These are phyloP conservation scores for Lepidium africanum DNA, from an alignment of 345 rosid species.

Conservation along the genomic window DNA sequence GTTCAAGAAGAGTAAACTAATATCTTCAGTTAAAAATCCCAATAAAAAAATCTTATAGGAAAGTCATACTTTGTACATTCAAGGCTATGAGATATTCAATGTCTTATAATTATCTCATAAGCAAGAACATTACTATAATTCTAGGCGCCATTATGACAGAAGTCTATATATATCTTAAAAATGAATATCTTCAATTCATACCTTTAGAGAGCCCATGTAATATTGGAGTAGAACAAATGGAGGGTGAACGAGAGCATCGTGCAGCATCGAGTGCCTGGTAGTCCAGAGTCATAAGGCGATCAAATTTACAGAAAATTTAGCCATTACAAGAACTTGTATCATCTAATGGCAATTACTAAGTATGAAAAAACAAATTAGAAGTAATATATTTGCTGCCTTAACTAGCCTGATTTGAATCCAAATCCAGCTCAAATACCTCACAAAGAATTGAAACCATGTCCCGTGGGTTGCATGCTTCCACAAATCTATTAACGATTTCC, in stretches of 20 bases:
- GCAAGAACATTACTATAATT: not conserved
- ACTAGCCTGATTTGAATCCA: not conserved
- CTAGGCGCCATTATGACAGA: not conserved
- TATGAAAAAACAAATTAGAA: not conserved
- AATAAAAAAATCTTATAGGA: not conserved
- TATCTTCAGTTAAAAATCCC: not conserved
- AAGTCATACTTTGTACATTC: not conserved
- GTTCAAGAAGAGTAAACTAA: not conserved
- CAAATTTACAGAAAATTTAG: not conserved
- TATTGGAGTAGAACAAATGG: constrained; percentile 51
- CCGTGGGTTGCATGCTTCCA: constrained; percentile 57
- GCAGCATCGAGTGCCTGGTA: constrained; percentile 61
- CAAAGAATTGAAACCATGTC: constrained; percentile 85
- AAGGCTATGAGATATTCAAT: not conserved
- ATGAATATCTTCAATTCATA: constrained; percentile 15
- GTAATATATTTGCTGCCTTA: not conserved
- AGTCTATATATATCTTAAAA: not conserved
- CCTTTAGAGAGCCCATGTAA: constrained; percentile 73
- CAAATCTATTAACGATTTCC: constrained; percentile 38
- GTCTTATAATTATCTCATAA: not conserved
- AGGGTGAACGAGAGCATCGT: constrained; percentile 30
- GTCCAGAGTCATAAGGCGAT: constrained; percentile 11
- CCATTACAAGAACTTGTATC: not conserved
- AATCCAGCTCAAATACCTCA: constrained; percentile 40
- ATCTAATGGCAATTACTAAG: not conserved